Percentiles rank a stretch among this genome's conserved stretches.
phyloP scores from a whole-genome alignment of 1,139 yeast species.

The Lodderomyces margitis region DNA sequence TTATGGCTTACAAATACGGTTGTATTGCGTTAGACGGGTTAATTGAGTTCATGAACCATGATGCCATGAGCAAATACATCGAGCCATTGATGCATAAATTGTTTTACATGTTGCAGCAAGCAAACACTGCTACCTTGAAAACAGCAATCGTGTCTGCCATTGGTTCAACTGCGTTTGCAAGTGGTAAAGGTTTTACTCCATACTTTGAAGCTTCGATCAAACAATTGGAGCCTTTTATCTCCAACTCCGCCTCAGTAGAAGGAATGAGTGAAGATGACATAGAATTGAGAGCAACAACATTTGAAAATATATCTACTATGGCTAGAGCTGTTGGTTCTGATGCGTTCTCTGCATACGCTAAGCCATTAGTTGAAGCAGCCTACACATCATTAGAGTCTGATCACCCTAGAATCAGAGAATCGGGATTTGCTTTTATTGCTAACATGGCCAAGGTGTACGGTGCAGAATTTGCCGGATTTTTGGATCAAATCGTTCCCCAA shows the following conservation, averaged over 20 bases:
- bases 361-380: constrained; percentile 87
- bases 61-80: constrained; percentile 76
- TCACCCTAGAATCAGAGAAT: constrained; percentile 84
- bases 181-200: constrained; percentile 85
- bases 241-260: constrained; percentile 59
- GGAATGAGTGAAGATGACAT: constrained; percentile 77
- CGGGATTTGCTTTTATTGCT: constrained; percentile 93
- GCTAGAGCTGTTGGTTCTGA: constrained; percentile 96
- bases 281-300: constrained; percentile 85
- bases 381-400: constrained; percentile 75
- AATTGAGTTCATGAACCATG: constrained; percentile 87
- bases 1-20: constrained; percentile 86
- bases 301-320: constrained; percentile 92
- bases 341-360: constrained; percentile 79
- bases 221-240: constrained; percentile 75
- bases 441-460: constrained; percentile 95
- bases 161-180: constrained; percentile 95
- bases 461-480: constrained; percentile 81
- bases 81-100: constrained; percentile 89
- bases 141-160: constrained; percentile 92
- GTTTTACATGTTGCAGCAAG: constrained; percentile 72
- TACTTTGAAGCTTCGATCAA: constrained; percentile 80
- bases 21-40: constrained; percentile 89
- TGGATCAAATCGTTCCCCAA: constrained; percentile 79
- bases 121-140: constrained; percentile 67